These are phyloP conservation scores for thale cress (Arabidopsis thaliana) DNA, from an alignment of 345 rosid species.

Conservation along the genomic window TAIR10.1 NC_003070.9:22755501-22756000, in stretches of 20 bases:
- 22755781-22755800: constrained; percentile 18
- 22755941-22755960: constrained; percentile 49
- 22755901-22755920: constrained; percentile 46
- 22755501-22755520: constrained; percentile 51
- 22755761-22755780: constrained; percentile 25
- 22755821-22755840: constrained; percentile 19
- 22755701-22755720: constrained; percentile 53
- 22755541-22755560: constrained; percentile 47
- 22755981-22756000: constrained; percentile 40
- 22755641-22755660: constrained; percentile 41
- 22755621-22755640: constrained; percentile 39
- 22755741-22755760: constrained; percentile 4
- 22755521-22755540: constrained; percentile 48
- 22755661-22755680: constrained; percentile 42
- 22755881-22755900: constrained; percentile 48
- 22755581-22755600: constrained; percentile 51
- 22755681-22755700: constrained; percentile 46
- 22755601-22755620: constrained; percentile 49
- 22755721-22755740: constrained; percentile 53
- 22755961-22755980: constrained; percentile 42
- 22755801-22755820: not conserved
- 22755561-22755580: constrained; percentile 50
- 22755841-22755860: constrained; percentile 40
- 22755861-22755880: constrained; percentile 46
- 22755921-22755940: constrained; percentile 51